Evolutionary conservation across 257 asterid species (phyloP).

Genomic region (Solanum appendiculatum): DNA sequence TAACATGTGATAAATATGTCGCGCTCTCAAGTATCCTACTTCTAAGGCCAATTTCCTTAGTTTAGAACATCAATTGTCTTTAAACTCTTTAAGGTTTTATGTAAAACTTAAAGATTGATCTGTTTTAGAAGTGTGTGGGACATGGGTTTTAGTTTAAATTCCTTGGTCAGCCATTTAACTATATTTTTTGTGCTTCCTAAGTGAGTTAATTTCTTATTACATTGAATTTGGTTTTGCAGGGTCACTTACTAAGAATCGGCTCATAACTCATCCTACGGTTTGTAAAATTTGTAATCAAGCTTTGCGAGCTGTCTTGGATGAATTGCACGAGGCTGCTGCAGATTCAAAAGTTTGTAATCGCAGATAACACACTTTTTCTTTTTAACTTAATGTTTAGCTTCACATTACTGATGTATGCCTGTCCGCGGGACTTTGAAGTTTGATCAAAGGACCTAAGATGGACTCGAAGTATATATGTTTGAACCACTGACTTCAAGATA

Average conservation of each 20-base stretch:
- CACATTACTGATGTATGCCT: no score
- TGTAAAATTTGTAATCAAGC: slow-evolving; percentile 48
- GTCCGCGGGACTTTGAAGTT: not conserved
- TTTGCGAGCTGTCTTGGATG: slow-evolving; percentile 81
- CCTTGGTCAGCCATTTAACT: not conserved
- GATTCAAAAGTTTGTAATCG: slow-evolving; percentile 33
- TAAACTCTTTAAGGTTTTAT: not conserved
- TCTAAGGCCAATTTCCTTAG: not conserved
- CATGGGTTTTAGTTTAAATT: not conserved
- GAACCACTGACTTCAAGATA: slow-evolving; percentile 38
- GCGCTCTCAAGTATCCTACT: not conserved
- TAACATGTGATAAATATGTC: not conserved
- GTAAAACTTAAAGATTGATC: not conserved
- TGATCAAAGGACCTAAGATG: no score
- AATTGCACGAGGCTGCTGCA: slow-evolving; percentile 77
- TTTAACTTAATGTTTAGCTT: no score
- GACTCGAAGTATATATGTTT: no score
- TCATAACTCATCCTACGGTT: slow-evolving; percentile 71
- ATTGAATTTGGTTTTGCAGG: slow-evolving; percentile 37
- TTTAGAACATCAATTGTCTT: not conserved
- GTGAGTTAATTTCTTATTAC: not conserved
- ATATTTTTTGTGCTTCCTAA: not conserved
- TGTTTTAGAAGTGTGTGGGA: not conserved
- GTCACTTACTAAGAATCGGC: slow-evolving; percentile 73
- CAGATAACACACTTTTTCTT: no score